Evolutionary conservation across 257 asterid species (phyloP).

Genomic region (Paraleonurus japonicus): DNA sequence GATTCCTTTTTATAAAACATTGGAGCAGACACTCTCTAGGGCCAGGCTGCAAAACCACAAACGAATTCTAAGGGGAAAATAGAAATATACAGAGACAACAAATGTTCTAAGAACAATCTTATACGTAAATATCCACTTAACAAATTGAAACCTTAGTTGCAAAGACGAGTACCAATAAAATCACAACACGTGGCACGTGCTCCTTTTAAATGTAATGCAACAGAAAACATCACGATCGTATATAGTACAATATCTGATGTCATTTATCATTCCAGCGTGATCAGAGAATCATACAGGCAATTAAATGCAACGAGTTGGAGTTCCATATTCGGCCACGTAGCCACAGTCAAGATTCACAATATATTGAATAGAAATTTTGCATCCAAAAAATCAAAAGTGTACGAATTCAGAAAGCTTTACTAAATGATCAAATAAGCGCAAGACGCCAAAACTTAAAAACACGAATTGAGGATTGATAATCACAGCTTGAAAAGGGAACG

Average conservation of each 20-base stretch:
- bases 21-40: conserved; percentile 75
- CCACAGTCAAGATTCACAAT: background rate
- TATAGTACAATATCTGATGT: background rate
- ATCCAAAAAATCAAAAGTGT: background rate
- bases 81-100: background rate
- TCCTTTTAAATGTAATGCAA: background rate
- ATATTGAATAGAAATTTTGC: background rate
- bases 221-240: conserved; percentile 5
- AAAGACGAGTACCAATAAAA: background rate
- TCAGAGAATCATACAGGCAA: background rate
- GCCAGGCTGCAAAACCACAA: conserved; percentile 74
- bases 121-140: background rate
- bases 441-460: background rate
- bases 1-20: conserved; percentile 84
- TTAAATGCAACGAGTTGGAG: background rate
- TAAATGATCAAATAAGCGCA: background rate
- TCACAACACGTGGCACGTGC: background rate
- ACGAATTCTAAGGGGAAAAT: conserved; percentile 3
- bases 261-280: background rate
- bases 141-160: background rate
- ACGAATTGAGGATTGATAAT: background rate
- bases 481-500: background rate
- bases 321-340: background rate
- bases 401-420: conserved; percentile 4
- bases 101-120: background rate